A percentile compares a stretch with the other conserved stretches of the same genome.
These are phyloP conservation scores for Aeschynomene evenia DNA, from an alignment of 306 rosid genomes.

Conservation along the genomic window DNA sequence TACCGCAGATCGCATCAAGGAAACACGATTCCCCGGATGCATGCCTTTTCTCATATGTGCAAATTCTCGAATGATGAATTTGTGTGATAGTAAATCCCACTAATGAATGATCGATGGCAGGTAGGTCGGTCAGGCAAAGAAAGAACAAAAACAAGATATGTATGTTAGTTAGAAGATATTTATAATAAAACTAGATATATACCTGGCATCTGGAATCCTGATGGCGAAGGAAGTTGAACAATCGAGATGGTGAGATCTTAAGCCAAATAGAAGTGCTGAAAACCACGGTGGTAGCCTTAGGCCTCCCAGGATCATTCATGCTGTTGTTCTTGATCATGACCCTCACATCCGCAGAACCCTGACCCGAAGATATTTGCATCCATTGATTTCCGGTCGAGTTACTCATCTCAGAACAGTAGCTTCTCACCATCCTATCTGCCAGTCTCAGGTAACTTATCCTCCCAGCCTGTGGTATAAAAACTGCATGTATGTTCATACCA, in stretches of 20 bases:
- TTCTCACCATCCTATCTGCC: constrained; percentile 56
- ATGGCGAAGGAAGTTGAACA: constrained; percentile 52
- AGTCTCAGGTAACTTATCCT: constrained; percentile 45
- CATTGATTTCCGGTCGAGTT: constrained; percentile 35
- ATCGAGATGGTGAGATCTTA: constrained; percentile 29
- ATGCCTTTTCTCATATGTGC: constrained; percentile 36
- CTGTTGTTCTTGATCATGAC: constrained; percentile 15
- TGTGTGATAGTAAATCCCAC: constrained; percentile 56
- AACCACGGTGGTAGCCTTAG: constrained; percentile 23
- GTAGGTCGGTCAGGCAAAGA: too few species aligned
- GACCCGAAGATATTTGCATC: constrained; percentile 17
- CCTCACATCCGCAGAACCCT: constrained; percentile 29
- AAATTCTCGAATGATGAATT: constrained; percentile 22
- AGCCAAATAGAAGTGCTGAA: constrained; percentile 43
- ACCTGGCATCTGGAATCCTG: constrained; percentile 45
- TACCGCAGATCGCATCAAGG: constrained; percentile 46
- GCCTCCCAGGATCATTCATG: constrained; percentile 8
- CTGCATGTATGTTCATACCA: constrained; percentile 26
- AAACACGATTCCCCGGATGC: constrained; percentile 44
- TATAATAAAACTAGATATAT: too few species aligned
- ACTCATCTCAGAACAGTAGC: constrained; percentile 33
- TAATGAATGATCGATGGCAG: constrained; percentile 18
- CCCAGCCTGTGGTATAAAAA: constrained; percentile 31
- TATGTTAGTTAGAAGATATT: background rate
- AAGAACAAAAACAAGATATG: background rate